phyloP scores from a whole-genome alignment of 345 rosid species.

The Rhizophora apiculata region DNA sequence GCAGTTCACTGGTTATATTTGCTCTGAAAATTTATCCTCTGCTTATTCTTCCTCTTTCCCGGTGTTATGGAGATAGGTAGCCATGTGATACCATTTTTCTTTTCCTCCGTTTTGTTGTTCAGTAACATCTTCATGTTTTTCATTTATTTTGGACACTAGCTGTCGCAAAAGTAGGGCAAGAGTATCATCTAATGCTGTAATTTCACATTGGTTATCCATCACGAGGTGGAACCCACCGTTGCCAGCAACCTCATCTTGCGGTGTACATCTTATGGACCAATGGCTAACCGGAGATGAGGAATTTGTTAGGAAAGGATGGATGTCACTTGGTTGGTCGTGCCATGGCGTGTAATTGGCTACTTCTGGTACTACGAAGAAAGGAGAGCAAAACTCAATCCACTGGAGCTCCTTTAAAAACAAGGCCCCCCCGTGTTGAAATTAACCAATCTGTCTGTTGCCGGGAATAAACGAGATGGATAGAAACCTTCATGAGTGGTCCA shows the following conservation, averaged over 20 bases:
- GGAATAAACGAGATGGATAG: too few species aligned
- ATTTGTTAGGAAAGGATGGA: slow-evolving; percentile 45
- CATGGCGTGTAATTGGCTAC: slow-evolving; percentile 27
- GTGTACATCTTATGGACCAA: slow-evolving; percentile 38
- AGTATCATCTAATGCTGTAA: too few species aligned
- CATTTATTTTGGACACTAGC: too few species aligned
- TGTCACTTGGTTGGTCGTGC: slow-evolving; percentile 30
- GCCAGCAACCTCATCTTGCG: slow-evolving; percentile 33
- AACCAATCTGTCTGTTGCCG: too few species aligned
- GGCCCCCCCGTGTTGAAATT: too few species aligned
- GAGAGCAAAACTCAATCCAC: background rate
- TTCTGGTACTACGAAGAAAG: background rate
- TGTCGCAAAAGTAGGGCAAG: too few species aligned
- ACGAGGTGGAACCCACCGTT: slow-evolving; percentile 33
- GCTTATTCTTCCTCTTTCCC: background rate
- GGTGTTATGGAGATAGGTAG: background rate
- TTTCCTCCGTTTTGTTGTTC: too few species aligned
- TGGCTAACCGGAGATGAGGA: slow-evolving; percentile 65
- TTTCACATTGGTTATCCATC: slow-evolving; percentile 18
- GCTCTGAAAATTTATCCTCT: background rate
- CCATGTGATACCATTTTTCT: too few species aligned
- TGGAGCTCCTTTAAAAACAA: background rate
- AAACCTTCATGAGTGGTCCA: too few species aligned
- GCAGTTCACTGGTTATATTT: background rate
- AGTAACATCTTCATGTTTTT: too few species aligned